phyloP scores from a whole-genome alignment of 768 basidiomycete genomes.

The Termitomyces sp. region DNA sequence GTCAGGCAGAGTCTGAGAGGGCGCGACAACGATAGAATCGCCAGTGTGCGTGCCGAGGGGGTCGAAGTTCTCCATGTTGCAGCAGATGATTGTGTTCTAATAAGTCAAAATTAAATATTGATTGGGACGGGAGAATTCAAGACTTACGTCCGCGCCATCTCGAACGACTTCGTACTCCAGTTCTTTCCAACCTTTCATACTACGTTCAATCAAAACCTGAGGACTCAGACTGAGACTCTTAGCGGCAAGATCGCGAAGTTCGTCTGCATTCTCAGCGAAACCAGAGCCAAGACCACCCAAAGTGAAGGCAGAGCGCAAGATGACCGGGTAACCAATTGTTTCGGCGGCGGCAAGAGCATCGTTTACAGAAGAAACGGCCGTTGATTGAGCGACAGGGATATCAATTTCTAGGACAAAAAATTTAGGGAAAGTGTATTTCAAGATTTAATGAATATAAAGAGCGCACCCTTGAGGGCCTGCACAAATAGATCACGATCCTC shows the following conservation, averaged over 20 bases:
- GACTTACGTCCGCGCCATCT: slow-evolving; percentile 89
- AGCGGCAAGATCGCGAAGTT: slow-evolving; percentile 91
- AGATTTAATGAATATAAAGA: background rate
- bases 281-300: slow-evolving; percentile 98
- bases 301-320: slow-evolving; percentile 94
- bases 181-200: slow-evolving; percentile 99
- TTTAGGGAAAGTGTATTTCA: slow-evolving; percentile 3
- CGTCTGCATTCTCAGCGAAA: slow-evolving; percentile 92
- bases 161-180: slow-evolving; percentile 99
- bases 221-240: slow-evolving; percentile 88
- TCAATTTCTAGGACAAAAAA: slow-evolving; percentile 74
- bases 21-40: slow-evolving; percentile 98
- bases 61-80: slow-evolving; percentile 99
- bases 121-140: background rate
- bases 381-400: slow-evolving; percentile 93
- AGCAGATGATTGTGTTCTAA: slow-evolving; percentile 98
- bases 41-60: slow-evolving; percentile 98
- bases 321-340: slow-evolving; percentile 94
- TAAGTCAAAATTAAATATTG: slow-evolving; percentile 7
- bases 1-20: slow-evolving; percentile 95
- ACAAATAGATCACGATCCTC: slow-evolving; percentile 97
- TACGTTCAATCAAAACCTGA: slow-evolving; percentile 95
- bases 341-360: slow-evolving; percentile 91
- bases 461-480: slow-evolving; percentile 88
- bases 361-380: slow-evolving; percentile 93